These are phyloP conservation scores for Bauhinia variegata DNA, from an alignment of 306 rosid genomes.

Conservation along the genomic window DNA sequence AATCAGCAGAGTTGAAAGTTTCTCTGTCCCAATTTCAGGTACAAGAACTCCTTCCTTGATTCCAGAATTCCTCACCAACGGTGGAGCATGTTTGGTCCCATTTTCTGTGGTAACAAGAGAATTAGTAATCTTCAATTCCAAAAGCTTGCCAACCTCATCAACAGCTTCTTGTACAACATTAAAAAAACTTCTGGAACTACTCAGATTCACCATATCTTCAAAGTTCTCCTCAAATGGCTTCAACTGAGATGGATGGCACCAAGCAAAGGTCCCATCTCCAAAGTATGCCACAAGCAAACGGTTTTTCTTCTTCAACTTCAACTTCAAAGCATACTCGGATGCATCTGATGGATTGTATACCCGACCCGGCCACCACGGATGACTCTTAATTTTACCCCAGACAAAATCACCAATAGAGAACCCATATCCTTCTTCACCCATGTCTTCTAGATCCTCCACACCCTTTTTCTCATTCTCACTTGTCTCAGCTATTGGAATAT, in stretches of 20 bases:
- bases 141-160: constrained; percentile 58
- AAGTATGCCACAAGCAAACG: constrained; percentile 67
- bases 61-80: constrained; percentile 56
- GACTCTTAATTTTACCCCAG: constrained; percentile 77
- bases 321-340: constrained; percentile 56
- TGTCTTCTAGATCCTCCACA: constrained; percentile 45
- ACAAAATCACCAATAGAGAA: constrained; percentile 74
- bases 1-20: constrained; percentile 36
- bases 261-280: constrained; percentile 76
- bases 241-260: constrained; percentile 75
- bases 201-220: constrained; percentile 57
- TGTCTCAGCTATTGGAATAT: constrained; percentile 47
- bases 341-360: constrained; percentile 63
- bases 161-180: constrained; percentile 68
- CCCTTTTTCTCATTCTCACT: constrained; percentile 48
- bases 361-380: constrained; percentile 89
- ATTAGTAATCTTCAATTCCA: constrained; percentile 54
- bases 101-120: constrained; percentile 32
- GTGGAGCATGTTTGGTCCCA: constrained; percentile 29
- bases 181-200: constrained; percentile 49
- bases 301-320: constrained; percentile 48
- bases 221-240: constrained; percentile 70
- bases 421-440: constrained; percentile 36
- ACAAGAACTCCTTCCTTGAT: constrained; percentile 63
- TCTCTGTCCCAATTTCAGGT: constrained; percentile 55